phyloP scores from a whole-genome alignment of 129 eudicot genomes.

The Centella asiatica region DNA sequence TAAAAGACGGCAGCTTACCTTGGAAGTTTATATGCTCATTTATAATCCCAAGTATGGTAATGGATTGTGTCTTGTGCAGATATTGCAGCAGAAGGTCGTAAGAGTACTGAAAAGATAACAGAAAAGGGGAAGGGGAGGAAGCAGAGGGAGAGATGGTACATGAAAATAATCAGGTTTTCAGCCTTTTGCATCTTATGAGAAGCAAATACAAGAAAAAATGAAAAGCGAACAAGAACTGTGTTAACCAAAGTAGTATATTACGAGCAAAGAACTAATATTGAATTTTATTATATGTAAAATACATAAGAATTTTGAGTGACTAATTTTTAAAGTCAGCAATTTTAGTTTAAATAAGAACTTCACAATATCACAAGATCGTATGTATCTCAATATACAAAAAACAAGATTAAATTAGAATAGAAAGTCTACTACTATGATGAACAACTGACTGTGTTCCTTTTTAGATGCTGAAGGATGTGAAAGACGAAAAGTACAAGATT shows the following conservation, averaged over 20 bases:
- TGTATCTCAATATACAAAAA: too few relatives aligned
- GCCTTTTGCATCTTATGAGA: not conserved
- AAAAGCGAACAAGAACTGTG: not conserved
- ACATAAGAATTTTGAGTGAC: too few relatives aligned
- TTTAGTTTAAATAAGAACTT: too few relatives aligned
- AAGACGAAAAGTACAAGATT: too few relatives aligned
- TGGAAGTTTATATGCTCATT: slow-evolving; percentile 87
- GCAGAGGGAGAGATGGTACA: not conserved
- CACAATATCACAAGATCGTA: too few relatives aligned
- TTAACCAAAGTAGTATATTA: not conserved
- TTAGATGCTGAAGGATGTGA: too few relatives aligned
- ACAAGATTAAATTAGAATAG: too few relatives aligned
- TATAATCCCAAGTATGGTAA: slow-evolving; percentile 83
- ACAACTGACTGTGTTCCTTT: too few relatives aligned
- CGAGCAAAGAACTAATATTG: not conserved
- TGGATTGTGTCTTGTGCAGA: slow-evolving; percentile 85
- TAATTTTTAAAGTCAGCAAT: too few relatives aligned
- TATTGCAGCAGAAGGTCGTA: slow-evolving; percentile 87
- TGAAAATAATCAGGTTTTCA: not conserved
- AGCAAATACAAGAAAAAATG: not conserved
- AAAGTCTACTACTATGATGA: too few relatives aligned
- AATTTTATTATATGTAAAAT: too few relatives aligned
- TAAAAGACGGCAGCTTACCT: slow-evolving; percentile 30
- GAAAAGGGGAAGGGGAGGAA: not conserved
- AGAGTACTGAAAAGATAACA: slow-evolving; percentile 55